A percentile compares a stretch with the other conserved stretches of the same genome.
phyloP scores from a whole-genome alignment of 208 protist species.

The Leishmania martiniquensis region DNA sequence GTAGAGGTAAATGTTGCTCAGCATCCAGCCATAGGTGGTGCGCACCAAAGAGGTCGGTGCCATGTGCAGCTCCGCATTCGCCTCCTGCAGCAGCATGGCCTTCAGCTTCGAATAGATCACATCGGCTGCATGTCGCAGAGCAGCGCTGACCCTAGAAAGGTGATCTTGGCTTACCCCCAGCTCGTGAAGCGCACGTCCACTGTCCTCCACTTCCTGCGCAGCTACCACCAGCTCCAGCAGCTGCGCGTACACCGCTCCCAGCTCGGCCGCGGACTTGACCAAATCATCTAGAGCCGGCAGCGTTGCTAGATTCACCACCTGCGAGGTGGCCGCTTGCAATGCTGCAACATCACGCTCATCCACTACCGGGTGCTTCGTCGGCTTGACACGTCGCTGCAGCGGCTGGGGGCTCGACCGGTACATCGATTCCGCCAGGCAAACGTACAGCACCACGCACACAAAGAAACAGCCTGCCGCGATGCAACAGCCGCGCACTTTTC shows the following conservation, averaged over 20 bases:
- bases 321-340: constrained; percentile 16
- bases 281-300: constrained; percentile 29
- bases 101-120: constrained; percentile 35
- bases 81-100: constrained; percentile 38
- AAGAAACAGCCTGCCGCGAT: constrained; percentile 23
- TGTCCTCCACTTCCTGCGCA: constrained; percentile 23
- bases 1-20: constrained; percentile 46
- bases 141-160: not conserved
- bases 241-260: constrained; percentile 23
- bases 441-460: constrained; percentile 10
- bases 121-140: constrained; percentile 33
- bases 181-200: constrained; percentile 8
- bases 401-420: not conserved
- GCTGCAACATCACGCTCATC: constrained; percentile 29
- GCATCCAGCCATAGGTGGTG: constrained; percentile 33
- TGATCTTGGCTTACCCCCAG: constrained; percentile 8
- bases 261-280: constrained; percentile 14
- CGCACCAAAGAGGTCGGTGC: constrained; percentile 34
- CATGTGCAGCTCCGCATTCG: constrained; percentile 26
- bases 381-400: not conserved
- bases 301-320: constrained; percentile 21
- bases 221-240: constrained; percentile 29
- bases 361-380: constrained; percentile 8
- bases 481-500: constrained; percentile 4
- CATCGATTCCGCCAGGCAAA: not conserved